Conservation (phyloP, 805 yeast species). For the Isabelozyma gotoi region DNA sequence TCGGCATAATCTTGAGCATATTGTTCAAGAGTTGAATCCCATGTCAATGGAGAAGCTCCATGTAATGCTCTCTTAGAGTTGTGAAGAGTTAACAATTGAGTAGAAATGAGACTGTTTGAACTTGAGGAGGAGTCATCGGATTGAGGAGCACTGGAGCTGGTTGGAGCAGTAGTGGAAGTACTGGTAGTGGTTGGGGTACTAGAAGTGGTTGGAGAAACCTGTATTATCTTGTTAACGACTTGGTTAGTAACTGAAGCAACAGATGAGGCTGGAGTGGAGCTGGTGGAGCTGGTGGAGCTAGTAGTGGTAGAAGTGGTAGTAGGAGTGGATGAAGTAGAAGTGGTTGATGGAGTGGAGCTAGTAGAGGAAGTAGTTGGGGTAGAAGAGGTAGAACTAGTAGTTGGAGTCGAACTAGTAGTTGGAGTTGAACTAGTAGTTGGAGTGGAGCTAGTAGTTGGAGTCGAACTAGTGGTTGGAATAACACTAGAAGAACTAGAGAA, state of each 20-base stretch:
- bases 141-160: conserved; percentile 7
- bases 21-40: conserved; percentile 53
- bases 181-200: conserved; percentile 7
- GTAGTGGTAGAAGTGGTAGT: conserved; percentile 12
- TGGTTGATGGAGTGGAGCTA: too few relatives aligned
- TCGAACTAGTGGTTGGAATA: conserved; percentile 12
- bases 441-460: conserved; percentile 15
- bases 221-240: too few relatives aligned
- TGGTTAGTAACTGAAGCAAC: conserved; percentile 15
- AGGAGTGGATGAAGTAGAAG: conserved; percentile 7
- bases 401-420: neutral
- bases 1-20: conserved; percentile 52
- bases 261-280: conserved; percentile 14
- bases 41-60: conserved; percentile 48
- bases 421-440: conserved; percentile 6
- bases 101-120: conserved; percentile 31
- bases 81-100: conserved; percentile 56
- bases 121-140: conserved; percentile 14
- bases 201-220: conserved; percentile 6
- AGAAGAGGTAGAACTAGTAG: conserved; percentile 2
- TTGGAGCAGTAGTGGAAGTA: conserved; percentile 3
- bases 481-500: conserved; percentile 6
- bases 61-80: conserved; percentile 58
- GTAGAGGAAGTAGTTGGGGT: conserved; percentile 11
- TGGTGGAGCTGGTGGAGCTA: too few relatives aligned